phyloP scores from a whole-genome alignment of 257 asterid genomes.

The Lantana camara region DNA sequence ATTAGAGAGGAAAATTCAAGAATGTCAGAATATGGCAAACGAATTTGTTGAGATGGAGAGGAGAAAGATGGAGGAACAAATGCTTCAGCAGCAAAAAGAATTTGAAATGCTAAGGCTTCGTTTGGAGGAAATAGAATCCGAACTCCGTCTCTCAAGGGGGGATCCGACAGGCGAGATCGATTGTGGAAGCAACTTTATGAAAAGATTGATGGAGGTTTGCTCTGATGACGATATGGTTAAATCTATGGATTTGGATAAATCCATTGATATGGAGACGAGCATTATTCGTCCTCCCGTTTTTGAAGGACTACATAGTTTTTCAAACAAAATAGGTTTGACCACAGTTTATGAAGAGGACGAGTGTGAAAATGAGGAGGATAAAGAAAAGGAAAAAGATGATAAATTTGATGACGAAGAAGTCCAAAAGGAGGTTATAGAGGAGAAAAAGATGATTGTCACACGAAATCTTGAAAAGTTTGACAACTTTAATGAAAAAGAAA shows the following conservation, averaged over 20 bases:
- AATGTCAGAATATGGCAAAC: conserved; percentile 66
- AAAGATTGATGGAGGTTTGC: conserved; percentile 57
- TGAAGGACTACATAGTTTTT: conserved; percentile 37
- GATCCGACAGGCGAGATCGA: conserved; percentile 56
- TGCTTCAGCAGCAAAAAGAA: conserved; percentile 64
- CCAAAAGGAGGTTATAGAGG: conserved; percentile 82
- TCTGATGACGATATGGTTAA: conserved; percentile 86
- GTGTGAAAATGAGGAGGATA: conserved; percentile 53
- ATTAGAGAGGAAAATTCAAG: conserved; percentile 64
- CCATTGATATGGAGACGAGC: conserved; percentile 65
- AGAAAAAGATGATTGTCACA: conserved; percentile 50
- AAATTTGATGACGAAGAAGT: conserved; percentile 61
- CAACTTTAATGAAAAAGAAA: conserved; percentile 20
- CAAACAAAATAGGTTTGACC: conserved; percentile 57
- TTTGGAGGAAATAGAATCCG: conserved; percentile 50
- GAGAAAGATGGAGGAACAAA: conserved; percentile 71
- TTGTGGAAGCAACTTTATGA: conserved; percentile 55
- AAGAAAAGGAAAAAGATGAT: conserved; percentile 43
- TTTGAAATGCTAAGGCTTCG: conserved; percentile 65
- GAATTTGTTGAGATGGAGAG: conserved; percentile 70
- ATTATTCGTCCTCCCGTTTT: conserved; percentile 28
- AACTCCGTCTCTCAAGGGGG: conserved; percentile 54
- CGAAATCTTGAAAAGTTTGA: conserved; percentile 26
- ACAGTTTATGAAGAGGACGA: conserved; percentile 89
- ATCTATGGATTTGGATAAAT: conserved; percentile 90